phyloP scores from a whole-genome alignment of 176 grass and related monocot species.

The Oryza punctata region DNA sequence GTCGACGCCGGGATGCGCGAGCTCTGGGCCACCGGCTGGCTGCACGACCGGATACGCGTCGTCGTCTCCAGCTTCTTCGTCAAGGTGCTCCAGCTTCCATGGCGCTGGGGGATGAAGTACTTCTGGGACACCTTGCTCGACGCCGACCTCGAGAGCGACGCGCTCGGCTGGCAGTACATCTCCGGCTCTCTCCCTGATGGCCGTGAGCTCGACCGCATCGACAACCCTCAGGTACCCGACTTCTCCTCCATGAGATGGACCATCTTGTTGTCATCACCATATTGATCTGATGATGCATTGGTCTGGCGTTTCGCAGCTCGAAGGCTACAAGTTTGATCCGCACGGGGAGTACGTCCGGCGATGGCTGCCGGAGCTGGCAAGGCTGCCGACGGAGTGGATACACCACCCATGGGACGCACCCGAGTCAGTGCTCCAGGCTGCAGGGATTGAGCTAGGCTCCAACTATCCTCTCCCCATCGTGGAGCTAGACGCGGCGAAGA shows the following conservation, averaged over 20 bases:
- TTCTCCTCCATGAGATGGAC: conserved; percentile 31
- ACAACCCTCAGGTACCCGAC: conserved; percentile 92
- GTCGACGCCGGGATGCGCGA: conserved; percentile 98
- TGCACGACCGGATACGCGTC: conserved; percentile 90
- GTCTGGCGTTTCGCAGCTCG: conserved; percentile 53
- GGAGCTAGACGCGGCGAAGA: conserved; percentile 75
- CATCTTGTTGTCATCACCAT: conserved; percentile 26
- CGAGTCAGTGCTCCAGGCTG: conserved; percentile 82
- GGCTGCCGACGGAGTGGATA: conserved; percentile 96
- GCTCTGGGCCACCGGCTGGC: conserved; percentile 97
- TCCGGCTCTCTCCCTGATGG: conserved; percentile 92
- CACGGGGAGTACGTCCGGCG: conserved; percentile 90
- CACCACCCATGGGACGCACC: conserved; percentile 98
- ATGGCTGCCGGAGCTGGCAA: conserved; percentile 91
- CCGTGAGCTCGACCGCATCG: conserved; percentile 84
- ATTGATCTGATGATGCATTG: conserved; percentile 39
- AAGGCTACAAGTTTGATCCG: conserved; percentile 95
- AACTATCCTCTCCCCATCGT: conserved; percentile 91
- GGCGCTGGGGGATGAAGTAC: conserved; percentile 99
- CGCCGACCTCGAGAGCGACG: conserved; percentile 97
- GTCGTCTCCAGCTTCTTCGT: conserved; percentile 97
- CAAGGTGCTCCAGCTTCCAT: conserved; percentile 92
- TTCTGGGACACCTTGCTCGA: conserved; percentile 99
- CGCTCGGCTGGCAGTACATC: conserved; percentile 97
- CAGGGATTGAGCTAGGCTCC: conserved; percentile 91